Evolutionary conservation across 768 basidiomycete species (phyloP), one percentile per base, ranked within the genome.

Genomic region (Hemileccinum impolitum): DNA sequence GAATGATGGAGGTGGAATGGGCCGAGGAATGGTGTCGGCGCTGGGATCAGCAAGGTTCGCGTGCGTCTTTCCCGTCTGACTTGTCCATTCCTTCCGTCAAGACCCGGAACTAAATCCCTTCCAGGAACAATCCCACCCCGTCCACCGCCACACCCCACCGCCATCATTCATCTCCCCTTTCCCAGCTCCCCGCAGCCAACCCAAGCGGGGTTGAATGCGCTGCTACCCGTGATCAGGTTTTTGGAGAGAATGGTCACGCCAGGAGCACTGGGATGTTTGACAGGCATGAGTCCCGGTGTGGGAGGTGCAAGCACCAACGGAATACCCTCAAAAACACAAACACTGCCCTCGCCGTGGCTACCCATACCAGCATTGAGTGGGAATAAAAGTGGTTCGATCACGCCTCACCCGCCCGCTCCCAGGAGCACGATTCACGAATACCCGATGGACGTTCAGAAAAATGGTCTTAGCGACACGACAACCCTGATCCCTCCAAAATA

Each of bases 111-210:
- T 58, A 21, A 62, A 53, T 32, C 17, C 21, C 36, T 8, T 19
- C 18, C 35, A 41, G 54, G 51, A 39, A 56, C 58, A 18, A 63
- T 79, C n/a, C 79, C 75, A 3, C 76, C 75, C 1, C 76, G 85
- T 13, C 87, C 87, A 5, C 80, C 88, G 15, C 85, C 87, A 0
- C 79, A 86, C 55, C 84, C 86, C 10, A 81, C 77, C 41, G 76
- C 84, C 1, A 78, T 90, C 35, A 75, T 90, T 6, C 89, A 89
- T 60, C 70, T 88, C 7, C 82, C 85, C 15, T 88, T 88, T 71
- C 87, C 89, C 4, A 82, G 79, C 54, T 82, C 82, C 4, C 85
- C 83, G 15, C 66, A 74, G 3, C 80, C 77, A 47, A 76, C 74
- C 3, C 68, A 75, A 42, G 64, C 68, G 30, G 79, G 81, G n/a